Conservation (phyloP, 345 rosid genomes). For the Populus nigra region DNA sequence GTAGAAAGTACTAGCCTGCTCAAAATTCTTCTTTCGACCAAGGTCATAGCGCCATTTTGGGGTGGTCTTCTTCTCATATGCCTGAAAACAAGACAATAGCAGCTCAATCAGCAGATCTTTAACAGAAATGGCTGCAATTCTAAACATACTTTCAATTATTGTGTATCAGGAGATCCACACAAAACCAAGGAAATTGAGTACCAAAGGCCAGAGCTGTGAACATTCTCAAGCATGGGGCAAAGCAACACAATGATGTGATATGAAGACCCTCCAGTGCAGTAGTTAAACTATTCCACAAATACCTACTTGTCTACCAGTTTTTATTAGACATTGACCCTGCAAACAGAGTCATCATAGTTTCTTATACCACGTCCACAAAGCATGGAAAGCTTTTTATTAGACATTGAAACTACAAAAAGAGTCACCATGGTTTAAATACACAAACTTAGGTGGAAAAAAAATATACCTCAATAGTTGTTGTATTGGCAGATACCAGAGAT, state of each 20-base stretch:
- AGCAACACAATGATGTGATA: neutral
- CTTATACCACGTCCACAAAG: neutral
- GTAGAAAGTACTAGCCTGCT: conserved; percentile 54
- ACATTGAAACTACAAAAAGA: neutral
- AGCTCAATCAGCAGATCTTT: conserved; percentile 6
- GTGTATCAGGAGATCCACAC: neutral
- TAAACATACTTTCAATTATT: neutral
- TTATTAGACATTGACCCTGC: neutral
- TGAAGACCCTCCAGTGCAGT: neutral
- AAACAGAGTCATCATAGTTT: neutral
- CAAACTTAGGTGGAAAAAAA: neutral
- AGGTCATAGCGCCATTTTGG: conserved; percentile 95
- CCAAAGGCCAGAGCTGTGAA: neutral
- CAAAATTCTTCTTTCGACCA: conserved; percentile 81
- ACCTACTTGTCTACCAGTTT: neutral
- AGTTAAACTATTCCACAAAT: neutral
- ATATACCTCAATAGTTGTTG: conserved; percentile 93
- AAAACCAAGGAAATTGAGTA: neutral
- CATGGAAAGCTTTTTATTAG: neutral
- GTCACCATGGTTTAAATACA: neutral
- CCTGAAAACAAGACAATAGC: conserved; percentile 45
- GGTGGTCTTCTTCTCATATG: conserved; percentile 90
- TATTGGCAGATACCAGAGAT: conserved; percentile 75
- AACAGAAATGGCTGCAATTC: neutral
- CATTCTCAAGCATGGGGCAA: neutral